Evolutionary conservation across 306 rosid species (phyloP).

Genomic region (Quercus gilva): DNA sequence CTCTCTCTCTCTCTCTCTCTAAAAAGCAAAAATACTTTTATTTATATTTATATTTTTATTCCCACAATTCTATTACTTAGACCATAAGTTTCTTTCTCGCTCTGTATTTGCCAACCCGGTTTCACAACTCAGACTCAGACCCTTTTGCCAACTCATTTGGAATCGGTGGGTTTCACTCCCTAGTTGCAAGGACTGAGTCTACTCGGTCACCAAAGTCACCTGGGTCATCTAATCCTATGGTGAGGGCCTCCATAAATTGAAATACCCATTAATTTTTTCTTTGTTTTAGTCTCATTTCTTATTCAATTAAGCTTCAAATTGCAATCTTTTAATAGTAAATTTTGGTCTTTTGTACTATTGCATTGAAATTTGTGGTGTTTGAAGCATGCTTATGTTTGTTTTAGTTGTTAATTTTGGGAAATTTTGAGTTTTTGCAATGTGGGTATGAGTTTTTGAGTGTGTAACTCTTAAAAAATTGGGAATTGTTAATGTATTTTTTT

Average conservation of each 20-base stretch:
- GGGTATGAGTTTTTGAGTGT: neutral
- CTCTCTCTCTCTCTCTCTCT: slow-evolving; percentile 19
- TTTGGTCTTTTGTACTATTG: slow-evolving; percentile 3
- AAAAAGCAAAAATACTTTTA: neutral
- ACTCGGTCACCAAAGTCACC: slow-evolving; percentile 32
- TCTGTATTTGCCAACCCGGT: slow-evolving; percentile 10
- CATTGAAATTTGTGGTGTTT: slow-evolving; percentile 6
- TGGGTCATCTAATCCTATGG: slow-evolving; percentile 50
- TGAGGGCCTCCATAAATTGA: slow-evolving; percentile 29
- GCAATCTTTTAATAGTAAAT: slow-evolving; percentile 2
- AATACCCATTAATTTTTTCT: neutral
- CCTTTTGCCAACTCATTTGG: slow-evolving; percentile 3
- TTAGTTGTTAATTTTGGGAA: slow-evolving; percentile 10
- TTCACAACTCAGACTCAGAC: slow-evolving; percentile 16
- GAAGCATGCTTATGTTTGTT: neutral
- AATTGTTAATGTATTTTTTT: neutral
- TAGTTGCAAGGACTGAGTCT: slow-evolving; percentile 38
- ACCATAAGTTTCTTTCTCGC: slow-evolving; percentile 18
- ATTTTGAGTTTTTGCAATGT: neutral
- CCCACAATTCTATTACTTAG: slow-evolving; percentile 13
- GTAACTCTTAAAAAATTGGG: neutral
- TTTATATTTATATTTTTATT: neutral
- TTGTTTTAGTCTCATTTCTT: neutral
- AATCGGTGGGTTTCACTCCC: slow-evolving; percentile 32
- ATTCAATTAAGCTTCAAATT: slow-evolving; percentile 17